Base-by-base conservation (phyloP, 148 eudicot species). In the Chenopodium quinoa region DNA sequence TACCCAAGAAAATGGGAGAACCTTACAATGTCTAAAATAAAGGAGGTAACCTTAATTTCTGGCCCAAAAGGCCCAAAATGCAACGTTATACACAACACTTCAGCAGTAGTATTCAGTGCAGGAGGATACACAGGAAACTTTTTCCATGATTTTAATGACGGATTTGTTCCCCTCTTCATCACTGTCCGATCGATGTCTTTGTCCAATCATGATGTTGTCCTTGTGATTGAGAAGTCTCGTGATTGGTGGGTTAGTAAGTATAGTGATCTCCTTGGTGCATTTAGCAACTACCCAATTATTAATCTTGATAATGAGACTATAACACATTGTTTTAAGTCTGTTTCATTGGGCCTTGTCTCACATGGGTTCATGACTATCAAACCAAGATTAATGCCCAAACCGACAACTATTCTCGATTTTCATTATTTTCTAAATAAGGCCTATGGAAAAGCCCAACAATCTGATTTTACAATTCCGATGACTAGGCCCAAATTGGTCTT, bases 1-100 rank as follows among this genome's bases (percentile, higher is more conserved):
- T 89, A 91, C 85, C 90, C 90, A 20, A 62, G 90, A 73, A 88
- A 88, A 75, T 88, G 85, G 85, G 90, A 88, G 83, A 76, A 19
- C 5, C n/a, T 32, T 14, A 77, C 69, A 2, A 83, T 88, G 88
- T 9, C 80, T 16, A 73, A 31, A 20, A 79, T 86, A 9, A 86
- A 75, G n/a, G 83, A 84, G 58, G 64, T 89, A 0, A 84, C 75
- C 23, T 56, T 89, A 58, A 23, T 48, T 16, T 83, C 89, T 1
- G 80, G 83, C 86, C 82, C 90, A 77, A 6, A 11, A 13, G 70
- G 80, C 64, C 82, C 85, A 52, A 7, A 64, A 47, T 88, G 92
- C 25, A 79, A 78, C 13, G 29, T 86, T 34, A 54, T 56, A 56
- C 60, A 56, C 60, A 56, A 56, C 20, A 78, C n/a, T 27, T 84